Conservation (phyloP, 2,329 filamentous ascomycete genomes). For the Albophoma yamanashiensis region DNA sequence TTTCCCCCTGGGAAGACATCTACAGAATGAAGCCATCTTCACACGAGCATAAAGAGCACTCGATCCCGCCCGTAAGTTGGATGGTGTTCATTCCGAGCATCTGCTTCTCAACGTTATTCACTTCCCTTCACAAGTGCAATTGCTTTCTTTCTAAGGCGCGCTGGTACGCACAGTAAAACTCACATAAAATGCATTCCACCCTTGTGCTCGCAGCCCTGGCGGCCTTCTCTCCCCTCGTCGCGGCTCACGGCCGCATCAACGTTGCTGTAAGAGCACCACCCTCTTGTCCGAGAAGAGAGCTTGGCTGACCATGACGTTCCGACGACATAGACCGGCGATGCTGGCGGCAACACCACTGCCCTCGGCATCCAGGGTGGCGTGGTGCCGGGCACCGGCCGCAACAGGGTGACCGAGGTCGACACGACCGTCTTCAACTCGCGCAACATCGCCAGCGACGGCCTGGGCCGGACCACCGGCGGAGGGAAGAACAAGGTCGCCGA, state of each 20-base stretch:
- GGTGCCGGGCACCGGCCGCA: conserved; percentile 27
- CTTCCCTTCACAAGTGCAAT: not conserved
- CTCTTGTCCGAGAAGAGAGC: not conserved
- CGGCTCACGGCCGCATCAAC: conserved; percentile 17
- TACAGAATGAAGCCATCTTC: not conserved
- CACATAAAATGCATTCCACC: not conserved
- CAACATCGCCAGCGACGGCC: conserved; percentile 23
- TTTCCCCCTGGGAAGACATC: not conserved
- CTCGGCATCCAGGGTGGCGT: conserved; percentile 25
- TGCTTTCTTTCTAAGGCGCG: not conserved
- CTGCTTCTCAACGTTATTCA: not conserved
- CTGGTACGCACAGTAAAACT: not conserved
- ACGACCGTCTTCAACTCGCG: conserved; percentile 30
- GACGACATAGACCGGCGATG: conserved; percentile 13
- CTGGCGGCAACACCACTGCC: conserved; percentile 27
- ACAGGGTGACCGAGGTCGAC: conserved; percentile 30
- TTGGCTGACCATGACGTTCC: not conserved
- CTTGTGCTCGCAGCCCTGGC: not conserved
- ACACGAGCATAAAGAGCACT: not conserved
- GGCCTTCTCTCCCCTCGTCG: conserved; percentile 8
- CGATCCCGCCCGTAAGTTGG: not conserved
- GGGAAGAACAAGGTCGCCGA: conserved; percentile 24
- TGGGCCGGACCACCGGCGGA: conserved; percentile 23
- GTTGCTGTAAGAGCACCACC: conserved; percentile 3
- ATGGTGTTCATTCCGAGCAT: not conserved